phyloP scores from a whole-genome alignment of 192 early-diverging fungal genomes.

The Irineochytrium annulatum region DNA sequence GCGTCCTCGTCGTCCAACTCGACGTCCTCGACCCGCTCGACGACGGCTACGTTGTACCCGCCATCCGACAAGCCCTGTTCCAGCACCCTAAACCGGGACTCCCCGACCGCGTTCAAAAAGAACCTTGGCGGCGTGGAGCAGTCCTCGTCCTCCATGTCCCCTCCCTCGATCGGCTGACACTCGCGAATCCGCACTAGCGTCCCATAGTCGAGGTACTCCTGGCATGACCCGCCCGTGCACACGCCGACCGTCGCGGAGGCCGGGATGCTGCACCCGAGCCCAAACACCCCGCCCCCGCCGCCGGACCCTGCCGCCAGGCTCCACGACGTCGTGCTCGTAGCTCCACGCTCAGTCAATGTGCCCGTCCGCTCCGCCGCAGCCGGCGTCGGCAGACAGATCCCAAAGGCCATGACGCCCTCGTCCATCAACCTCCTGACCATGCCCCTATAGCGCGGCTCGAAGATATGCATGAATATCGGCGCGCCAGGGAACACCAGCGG shows the following conservation, averaged over 20 bases:
- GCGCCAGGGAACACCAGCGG: constrained; percentile 54
- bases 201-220: background rate
- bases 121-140: constrained; percentile 7
- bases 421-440: constrained; percentile 38
- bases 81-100: constrained; percentile 24
- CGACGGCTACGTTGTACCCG: constrained; percentile 24
- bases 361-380: too few species aligned
- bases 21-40: constrained; percentile 26
- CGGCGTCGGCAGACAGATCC: constrained; percentile 6
- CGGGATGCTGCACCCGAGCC: too few species aligned
- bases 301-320: background rate
- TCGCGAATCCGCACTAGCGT: background rate
- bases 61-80: constrained; percentile 20
- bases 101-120: constrained; percentile 15
- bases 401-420: constrained; percentile 13
- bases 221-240: background rate
- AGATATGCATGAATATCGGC: constrained; percentile 58
- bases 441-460: constrained; percentile 60
- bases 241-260: background rate
- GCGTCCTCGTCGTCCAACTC: constrained; percentile 28
- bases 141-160: background rate
- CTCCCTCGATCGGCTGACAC: background rate
- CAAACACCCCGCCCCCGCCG: background rate
- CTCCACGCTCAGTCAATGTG: background rate
- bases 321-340: background rate